These are phyloP conservation scores for Mycena albidolilacea DNA, from an alignment of 768 basidiomycete genomes.

Conservation along the genomic window DNA sequence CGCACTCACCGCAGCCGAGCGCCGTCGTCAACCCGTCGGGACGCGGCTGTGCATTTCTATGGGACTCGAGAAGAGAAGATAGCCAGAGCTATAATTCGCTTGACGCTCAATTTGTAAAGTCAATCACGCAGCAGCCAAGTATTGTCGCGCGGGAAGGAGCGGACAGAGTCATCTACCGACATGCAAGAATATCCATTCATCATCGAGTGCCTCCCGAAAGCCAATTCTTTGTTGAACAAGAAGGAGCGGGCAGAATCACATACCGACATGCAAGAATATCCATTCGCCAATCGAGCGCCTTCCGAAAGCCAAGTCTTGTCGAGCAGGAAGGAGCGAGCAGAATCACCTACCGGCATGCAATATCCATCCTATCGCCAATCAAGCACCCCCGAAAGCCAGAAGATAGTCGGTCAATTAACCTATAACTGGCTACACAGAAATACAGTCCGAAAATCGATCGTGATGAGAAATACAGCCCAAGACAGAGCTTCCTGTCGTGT, in stretches of 20 bases:
- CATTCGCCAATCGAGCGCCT: conserved; percentile 6
- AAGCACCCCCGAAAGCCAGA: conserved; percentile 1
- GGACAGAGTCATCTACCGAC: conserved; percentile 16
- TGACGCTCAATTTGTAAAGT: not conserved
- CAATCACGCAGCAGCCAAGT: conserved; percentile 7
- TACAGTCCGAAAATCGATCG: conserved; percentile 17
- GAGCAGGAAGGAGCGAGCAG: not conserved
- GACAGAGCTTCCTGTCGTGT: conserved; percentile 11
- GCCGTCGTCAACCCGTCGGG: not conserved
- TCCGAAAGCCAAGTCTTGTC: conserved; percentile 8
- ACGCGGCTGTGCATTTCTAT: not conserved
- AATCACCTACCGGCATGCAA: conserved; percentile 15
- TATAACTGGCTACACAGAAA: conserved; percentile 29
- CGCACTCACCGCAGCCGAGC: conserved; percentile 12
- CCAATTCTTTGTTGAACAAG: not conserved
- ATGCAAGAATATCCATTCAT: conserved; percentile 5
- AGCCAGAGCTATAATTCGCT: conserved; percentile 27
- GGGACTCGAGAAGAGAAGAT: not conserved
- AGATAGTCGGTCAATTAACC: conserved; percentile 28
- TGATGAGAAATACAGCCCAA: conserved; percentile 27
- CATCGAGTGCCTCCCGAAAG: conserved; percentile 1
- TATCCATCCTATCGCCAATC: conserved; percentile 7
- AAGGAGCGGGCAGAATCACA: conserved; percentile 6
- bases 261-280: conserved; percentile 13
- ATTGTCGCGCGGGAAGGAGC: conserved; percentile 6